Percentiles rank a stretch among this genome's conserved stretches.
Evolutionary conservation across 495 filamentous ascomycete genomes (phyloP).

Genomic region (Lichenothelia convexa): DNA sequence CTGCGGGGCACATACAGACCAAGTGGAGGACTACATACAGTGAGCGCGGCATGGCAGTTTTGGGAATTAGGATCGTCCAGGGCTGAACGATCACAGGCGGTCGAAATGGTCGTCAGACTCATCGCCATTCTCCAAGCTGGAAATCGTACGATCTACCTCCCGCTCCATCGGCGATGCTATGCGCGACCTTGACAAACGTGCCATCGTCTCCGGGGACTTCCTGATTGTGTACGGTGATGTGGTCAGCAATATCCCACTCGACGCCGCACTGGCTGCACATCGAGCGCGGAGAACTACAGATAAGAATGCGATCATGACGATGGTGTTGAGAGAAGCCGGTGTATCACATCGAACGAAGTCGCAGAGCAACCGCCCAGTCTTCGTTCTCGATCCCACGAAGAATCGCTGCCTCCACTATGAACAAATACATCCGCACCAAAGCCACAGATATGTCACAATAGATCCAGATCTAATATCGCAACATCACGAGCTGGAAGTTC

Average conservation of each 20-base stretch:
- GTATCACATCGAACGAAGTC: conserved; percentile 54
- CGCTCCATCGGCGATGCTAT: conserved; percentile 89
- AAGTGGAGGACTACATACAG: conserved; percentile 73
- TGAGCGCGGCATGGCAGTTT: conserved; percentile 14
- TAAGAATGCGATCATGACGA: conserved; percentile 97
- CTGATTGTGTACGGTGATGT: conserved; percentile 84
- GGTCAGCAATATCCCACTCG: conserved; percentile 77
- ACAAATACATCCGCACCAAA: conserved; percentile 31
- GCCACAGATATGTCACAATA: conserved; percentile 31
- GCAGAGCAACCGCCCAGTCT: conserved; percentile 56
- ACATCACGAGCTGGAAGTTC: conserved; percentile 54
- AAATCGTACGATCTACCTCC: conserved; percentile 71
- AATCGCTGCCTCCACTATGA: conserved; percentile 87
- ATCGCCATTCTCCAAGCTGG: conserved; percentile 70
- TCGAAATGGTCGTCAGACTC: conserved; percentile 52
- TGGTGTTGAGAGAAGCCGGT: conserved; percentile 72
- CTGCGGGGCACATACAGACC: conserved; percentile 72
- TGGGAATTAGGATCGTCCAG: too few relatives aligned
- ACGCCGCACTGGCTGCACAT: conserved; percentile 59
- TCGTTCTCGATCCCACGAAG: conserved; percentile 64
- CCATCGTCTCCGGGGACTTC: conserved; percentile 78
- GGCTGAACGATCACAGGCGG: conserved; percentile 6
- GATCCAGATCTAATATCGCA: conserved; percentile 52
- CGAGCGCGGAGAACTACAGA: conserved; percentile 62
- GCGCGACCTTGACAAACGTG: conserved; percentile 76